Evolutionary conservation across 1,284 basidiomycete genomes (phyloP).

Genomic region (Ustilago nuda): DNA sequence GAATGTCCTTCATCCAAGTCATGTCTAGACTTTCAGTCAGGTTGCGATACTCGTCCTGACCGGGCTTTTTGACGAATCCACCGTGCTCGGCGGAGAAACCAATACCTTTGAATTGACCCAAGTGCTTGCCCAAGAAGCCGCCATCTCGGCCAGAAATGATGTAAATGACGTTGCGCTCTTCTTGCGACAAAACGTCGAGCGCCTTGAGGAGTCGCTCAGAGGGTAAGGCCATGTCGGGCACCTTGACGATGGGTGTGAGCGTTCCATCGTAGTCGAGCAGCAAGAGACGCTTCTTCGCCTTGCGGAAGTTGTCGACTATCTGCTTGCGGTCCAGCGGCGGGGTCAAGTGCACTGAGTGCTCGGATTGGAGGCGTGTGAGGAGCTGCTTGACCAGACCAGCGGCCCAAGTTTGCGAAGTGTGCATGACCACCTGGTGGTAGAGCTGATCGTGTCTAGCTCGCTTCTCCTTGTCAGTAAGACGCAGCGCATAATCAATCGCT

Average conservation of each 20-base stretch:
- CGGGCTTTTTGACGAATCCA: conserved; percentile 84
- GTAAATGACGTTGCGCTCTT: conserved; percentile 91
- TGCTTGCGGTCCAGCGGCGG: conserved; percentile 81
- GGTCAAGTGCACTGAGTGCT: conserved; percentile 86
- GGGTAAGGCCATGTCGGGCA: conserved; percentile 87
- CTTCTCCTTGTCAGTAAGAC: conserved; percentile 85
- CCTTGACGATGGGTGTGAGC: conserved; percentile 94
- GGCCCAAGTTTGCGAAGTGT: conserved; percentile 97
- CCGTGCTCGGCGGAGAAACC: conserved; percentile 98
- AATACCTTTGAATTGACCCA: conserved; percentile 83
- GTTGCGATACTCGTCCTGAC: conserved; percentile 81
- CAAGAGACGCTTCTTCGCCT: conserved; percentile 84
- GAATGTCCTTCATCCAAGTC: conserved; percentile 96
- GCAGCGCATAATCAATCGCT: conserved; percentile 90
- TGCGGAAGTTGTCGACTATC: conserved; percentile 77
- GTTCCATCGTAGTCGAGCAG: conserved; percentile 99
- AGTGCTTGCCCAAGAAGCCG: conserved; percentile 88
- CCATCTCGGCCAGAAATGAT: conserved; percentile 98
- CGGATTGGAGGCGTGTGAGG: conserved; percentile 81
- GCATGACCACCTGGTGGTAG: conserved; percentile 86
- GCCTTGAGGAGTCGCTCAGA: conserved; percentile 81
- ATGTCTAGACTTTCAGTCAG: conserved; percentile 92
- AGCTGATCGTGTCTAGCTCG: conserved; percentile 77
- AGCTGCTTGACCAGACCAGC: conserved; percentile 88
- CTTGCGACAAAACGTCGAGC: conserved; percentile 78